A percentile compares a stretch with the other conserved stretches of the same genome.
Conservation (phyloP, 495 filamentous ascomycete species). For the Aspergillus avenaceus region DNA sequence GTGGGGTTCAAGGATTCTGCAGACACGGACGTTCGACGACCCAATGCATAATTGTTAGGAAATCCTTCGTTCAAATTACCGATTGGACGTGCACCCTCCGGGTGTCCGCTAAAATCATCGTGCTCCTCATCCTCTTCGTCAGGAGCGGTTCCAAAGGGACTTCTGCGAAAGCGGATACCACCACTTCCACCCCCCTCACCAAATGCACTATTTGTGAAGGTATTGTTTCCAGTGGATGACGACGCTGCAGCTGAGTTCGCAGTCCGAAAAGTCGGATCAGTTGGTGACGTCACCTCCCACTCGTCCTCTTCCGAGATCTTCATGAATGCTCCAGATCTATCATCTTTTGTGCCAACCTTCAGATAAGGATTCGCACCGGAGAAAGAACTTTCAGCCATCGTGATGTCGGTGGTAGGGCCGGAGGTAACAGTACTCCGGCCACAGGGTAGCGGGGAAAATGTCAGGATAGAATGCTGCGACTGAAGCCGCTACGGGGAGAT, state of each 20-base stretch:
- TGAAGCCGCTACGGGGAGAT: slow-evolving; percentile 8
- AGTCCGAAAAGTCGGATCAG: slow-evolving; percentile 49
- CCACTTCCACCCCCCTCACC: slow-evolving; percentile 17
- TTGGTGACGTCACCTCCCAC: slow-evolving; percentile 61
- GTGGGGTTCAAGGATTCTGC: slow-evolving; percentile 93
- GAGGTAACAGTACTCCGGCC: slow-evolving; percentile 31
- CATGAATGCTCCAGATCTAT: slow-evolving; percentile 35
- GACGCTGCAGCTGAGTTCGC: slow-evolving; percentile 23
- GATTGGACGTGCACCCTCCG: slow-evolving; percentile 29
- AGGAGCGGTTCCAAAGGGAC: slow-evolving; percentile 30
- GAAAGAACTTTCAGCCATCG: slow-evolving; percentile 53
- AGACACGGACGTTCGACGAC: slow-evolving; percentile 90
- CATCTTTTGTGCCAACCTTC: slow-evolving; percentile 26
- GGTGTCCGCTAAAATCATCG: slow-evolving; percentile 23
- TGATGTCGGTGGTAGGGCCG: slow-evolving; percentile 23
- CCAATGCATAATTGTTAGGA: slow-evolving; percentile 90
- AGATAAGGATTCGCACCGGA: slow-evolving; percentile 56
- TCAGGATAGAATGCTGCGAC: slow-evolving; percentile 10
- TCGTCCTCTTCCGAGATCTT: slow-evolving; percentile 60
- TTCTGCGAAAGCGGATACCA: slow-evolving; percentile 30
- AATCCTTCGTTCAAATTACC: slow-evolving; percentile 58
- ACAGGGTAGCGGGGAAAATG: slow-evolving; percentile 19
- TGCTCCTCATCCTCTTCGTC: slow-evolving; percentile 20
- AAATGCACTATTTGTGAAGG: slow-evolving; percentile 30
- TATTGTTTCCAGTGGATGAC: slow-evolving; percentile 17